Conservation (phyloP, 2,329 filamentous ascomycete genomes). For the Colletotrichum melonis region DNA sequence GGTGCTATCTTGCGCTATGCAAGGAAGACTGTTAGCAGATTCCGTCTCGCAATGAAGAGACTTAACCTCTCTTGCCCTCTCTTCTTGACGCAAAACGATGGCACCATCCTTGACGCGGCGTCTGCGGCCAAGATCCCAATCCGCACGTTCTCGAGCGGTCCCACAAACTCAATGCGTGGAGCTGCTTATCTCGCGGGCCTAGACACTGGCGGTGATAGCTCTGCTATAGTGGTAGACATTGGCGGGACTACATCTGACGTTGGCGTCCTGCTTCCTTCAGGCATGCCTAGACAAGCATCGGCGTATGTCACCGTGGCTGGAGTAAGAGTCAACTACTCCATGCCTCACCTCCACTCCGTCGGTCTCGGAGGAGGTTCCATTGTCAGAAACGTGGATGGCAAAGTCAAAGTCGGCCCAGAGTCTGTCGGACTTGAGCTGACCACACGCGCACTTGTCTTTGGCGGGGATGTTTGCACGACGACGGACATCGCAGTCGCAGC, state of each 20-base stretch:
- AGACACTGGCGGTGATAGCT: constrained; percentile 44
- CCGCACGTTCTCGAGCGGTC: constrained; percentile 59
- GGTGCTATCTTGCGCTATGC: constrained; percentile 63
- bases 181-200: constrained; percentile 59
- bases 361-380: constrained; percentile 54
- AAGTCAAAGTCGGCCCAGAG: constrained; percentile 59
- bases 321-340: constrained; percentile 70
- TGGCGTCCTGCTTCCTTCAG: constrained; percentile 63
- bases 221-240: constrained; percentile 60
- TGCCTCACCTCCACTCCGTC: constrained; percentile 34
- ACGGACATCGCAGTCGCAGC: constrained; percentile 59
- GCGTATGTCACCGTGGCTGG: constrained; percentile 72
- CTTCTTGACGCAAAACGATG: constrained; percentile 74
- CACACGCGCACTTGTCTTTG: constrained; percentile 58
- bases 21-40: constrained; percentile 61
- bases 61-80: constrained; percentile 64
- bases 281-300: constrained; percentile 72
- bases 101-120: constrained; percentile 66
- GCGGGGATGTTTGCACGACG: constrained; percentile 57
- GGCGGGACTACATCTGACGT: constrained; percentile 66
- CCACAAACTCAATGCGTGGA: constrained; percentile 62
- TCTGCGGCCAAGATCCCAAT: constrained; percentile 67
- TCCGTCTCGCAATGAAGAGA: constrained; percentile 61
- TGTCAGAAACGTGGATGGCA: constrained; percentile 44
- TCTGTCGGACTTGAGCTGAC: constrained; percentile 60